These are phyloP conservation scores for Coemansia sp. DNA, from an alignment of 192 early-diverging fungal species.

Conservation along the genomic window DNA sequence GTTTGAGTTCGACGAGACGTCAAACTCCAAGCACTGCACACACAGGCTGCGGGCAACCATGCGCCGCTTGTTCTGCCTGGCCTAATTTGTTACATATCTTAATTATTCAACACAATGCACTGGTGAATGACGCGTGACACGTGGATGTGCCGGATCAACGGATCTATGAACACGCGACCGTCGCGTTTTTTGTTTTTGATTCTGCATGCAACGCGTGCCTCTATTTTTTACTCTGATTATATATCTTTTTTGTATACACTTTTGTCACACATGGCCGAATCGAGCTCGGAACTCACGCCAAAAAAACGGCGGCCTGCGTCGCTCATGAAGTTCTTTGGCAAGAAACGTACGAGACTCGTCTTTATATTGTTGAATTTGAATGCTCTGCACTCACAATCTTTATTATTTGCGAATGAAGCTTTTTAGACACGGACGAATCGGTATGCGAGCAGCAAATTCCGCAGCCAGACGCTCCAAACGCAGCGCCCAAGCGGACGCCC, in stretches of 20 bases:
- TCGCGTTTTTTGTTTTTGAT: not conserved
- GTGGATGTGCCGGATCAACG: not conserved
- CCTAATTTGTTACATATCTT: not conserved
- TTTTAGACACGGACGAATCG: not conserved
- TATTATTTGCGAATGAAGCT: not conserved
- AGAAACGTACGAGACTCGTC: not conserved
- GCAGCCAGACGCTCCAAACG: not conserved
- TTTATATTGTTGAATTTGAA: not conserved
- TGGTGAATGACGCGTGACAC: not conserved
- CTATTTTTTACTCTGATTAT: not conserved
- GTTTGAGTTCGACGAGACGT: constrained; percentile 25
- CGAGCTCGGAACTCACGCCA: not conserved
- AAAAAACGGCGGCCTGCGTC: constrained; percentile 1
- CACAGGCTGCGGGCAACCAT: constrained; percentile 5
- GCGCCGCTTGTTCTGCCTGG: constrained; percentile 24
- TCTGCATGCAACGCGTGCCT: not conserved
- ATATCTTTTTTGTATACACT: not conserved
- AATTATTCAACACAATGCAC: not conserved
- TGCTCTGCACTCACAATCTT: not conserved
- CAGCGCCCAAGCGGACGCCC: not conserved
- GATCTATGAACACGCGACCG: not conserved
- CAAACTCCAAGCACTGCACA: not conserved
- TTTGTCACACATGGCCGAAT: not conserved
- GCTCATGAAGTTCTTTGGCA: constrained; percentile 8
- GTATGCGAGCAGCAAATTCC: not conserved